Percentiles rank a stretch among this genome's conserved stretches.
Evolutionary conservation across 331 rosid genomes (phyloP).

Genomic region (Dryas integrifolia): DNA sequence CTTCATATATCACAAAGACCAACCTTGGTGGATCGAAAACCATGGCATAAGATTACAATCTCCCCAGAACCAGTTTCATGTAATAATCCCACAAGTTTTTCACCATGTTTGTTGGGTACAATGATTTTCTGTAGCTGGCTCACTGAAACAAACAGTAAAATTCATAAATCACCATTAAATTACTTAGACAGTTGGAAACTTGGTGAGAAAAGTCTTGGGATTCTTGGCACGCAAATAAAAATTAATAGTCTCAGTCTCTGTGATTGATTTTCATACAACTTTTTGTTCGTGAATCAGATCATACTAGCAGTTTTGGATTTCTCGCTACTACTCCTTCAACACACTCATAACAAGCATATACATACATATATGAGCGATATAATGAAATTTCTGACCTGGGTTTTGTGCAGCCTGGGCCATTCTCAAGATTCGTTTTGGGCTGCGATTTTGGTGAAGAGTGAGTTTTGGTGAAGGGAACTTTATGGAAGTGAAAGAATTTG

Average conservation of each 20-base stretch:
- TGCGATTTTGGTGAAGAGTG: conserved; percentile 38
- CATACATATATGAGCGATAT: not conserved
- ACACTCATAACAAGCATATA: not conserved
- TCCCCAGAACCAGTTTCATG: conserved; percentile 63
- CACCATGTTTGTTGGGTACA: conserved; percentile 50
- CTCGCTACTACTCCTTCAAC: not conserved
- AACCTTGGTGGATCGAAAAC: conserved; percentile 60
- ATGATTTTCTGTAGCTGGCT: conserved; percentile 39
- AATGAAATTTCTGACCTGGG: conserved; percentile 44
- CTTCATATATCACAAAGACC: conserved; percentile 10
- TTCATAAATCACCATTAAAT: too few species aligned
- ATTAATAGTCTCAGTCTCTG: not conserved
- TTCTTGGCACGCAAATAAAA: not conserved
- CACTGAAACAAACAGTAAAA: conserved; percentile 39
- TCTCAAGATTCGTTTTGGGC: conserved; percentile 23
- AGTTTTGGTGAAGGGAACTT: conserved; percentile 22
- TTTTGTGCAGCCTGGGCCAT: conserved; percentile 53
- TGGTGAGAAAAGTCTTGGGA: not conserved
- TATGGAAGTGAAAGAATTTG: conserved; percentile 30
- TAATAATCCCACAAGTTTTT: conserved; percentile 66
- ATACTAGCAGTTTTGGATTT: not conserved
- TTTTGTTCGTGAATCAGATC: not conserved
- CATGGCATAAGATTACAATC: conserved; percentile 65
- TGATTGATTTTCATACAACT: not conserved
- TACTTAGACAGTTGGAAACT: not conserved